Conservation (phyloP, 495 filamentous ascomycete species). For the Penicillium egyptiacum region DNA sequence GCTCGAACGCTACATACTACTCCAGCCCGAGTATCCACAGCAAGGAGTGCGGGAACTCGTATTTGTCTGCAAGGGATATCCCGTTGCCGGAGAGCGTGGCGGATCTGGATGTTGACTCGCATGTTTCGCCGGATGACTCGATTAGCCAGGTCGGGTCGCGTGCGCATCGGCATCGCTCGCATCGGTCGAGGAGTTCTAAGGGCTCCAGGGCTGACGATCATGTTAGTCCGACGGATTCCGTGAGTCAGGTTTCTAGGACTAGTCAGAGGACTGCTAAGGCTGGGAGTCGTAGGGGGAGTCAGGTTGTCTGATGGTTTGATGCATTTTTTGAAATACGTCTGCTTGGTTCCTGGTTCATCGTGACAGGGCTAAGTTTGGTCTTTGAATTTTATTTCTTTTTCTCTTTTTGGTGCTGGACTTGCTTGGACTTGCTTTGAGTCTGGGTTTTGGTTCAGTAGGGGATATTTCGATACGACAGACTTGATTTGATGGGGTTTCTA, state of each 20-base stretch:
- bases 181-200: slow-evolving; percentile 29
- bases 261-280: slow-evolving; percentile 44
- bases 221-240: slow-evolving; percentile 64
- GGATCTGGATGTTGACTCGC: slow-evolving; percentile 36
- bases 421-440: background rate
- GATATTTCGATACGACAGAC: slow-evolving; percentile 12
- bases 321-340: background rate
- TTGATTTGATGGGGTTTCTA: slow-evolving; percentile 7
- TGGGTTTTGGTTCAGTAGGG: slow-evolving; percentile 4
- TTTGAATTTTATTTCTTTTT: slow-evolving; percentile 4
- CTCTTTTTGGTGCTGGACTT: slow-evolving; percentile 2
- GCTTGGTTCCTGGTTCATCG: background rate
- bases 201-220: slow-evolving; percentile 39
- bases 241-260: slow-evolving; percentile 57
- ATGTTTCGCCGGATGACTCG: slow-evolving; percentile 40
- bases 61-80: slow-evolving; percentile 37
- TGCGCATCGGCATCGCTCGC: slow-evolving; percentile 15
- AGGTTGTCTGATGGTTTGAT: slow-evolving; percentile 27
- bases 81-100: slow-evolving; percentile 51
- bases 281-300: slow-evolving; percentile 35
- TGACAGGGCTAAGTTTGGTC: background rate
- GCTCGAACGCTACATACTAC: slow-evolving; percentile 17
- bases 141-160: slow-evolving; percentile 38
- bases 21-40: slow-evolving; percentile 20
- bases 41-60: slow-evolving; percentile 20